Percentiles rank a stretch among this genome's conserved stretches.
Conservation (phyloP, 2,329 filamentous ascomycete genomes). For the Sclerotinia minor region DNA sequence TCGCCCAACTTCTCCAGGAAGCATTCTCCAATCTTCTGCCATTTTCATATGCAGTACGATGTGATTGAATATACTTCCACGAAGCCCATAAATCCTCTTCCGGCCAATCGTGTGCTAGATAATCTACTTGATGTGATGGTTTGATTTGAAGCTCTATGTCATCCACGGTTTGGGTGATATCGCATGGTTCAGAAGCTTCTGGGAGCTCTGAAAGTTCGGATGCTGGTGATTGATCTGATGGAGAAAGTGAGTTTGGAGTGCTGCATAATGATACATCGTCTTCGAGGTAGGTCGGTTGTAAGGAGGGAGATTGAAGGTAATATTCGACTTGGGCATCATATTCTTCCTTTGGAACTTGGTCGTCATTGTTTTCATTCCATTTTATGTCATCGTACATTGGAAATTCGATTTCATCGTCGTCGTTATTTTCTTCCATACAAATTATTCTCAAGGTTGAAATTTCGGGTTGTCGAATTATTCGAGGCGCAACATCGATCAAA, state of each 20-base stretch:
- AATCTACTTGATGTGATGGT: constrained; percentile 84
- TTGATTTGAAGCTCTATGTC: constrained; percentile 56
- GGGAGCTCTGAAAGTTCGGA: constrained; percentile 27
- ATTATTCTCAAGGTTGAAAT: constrained; percentile 7
- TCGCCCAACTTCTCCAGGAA: constrained; percentile 96
- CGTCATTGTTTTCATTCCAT: constrained; percentile 4
- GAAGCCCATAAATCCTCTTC: constrained; percentile 98
- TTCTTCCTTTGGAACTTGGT: constrained; percentile 31
- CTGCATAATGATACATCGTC: constrained; percentile 55
- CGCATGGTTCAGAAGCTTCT: constrained; percentile 4
- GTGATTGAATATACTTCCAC: constrained; percentile 88
- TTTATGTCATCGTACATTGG: constrained; percentile 45
- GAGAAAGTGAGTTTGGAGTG: constrained; percentile 57
- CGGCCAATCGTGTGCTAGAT: constrained; percentile 90
- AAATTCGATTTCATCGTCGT: constrained; percentile 63
- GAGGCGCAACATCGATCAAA: constrained; percentile 15
- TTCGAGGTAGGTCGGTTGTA: constrained; percentile 49
- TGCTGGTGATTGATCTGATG: constrained; percentile 47
- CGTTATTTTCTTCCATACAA: constrained; percentile 70
- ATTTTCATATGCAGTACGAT: constrained; percentile 76
- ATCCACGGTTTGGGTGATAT: constrained; percentile 45
- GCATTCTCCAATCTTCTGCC: constrained; percentile 86
- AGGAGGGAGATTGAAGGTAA: constrained; percentile 54
- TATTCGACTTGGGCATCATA: constrained; percentile 45
- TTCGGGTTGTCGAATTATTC: constrained; percentile 23